Base-by-base conservation (phyloP, 225 moss, liverwort and hornwort genomes). In the Straminergon stramineum region DNA sequence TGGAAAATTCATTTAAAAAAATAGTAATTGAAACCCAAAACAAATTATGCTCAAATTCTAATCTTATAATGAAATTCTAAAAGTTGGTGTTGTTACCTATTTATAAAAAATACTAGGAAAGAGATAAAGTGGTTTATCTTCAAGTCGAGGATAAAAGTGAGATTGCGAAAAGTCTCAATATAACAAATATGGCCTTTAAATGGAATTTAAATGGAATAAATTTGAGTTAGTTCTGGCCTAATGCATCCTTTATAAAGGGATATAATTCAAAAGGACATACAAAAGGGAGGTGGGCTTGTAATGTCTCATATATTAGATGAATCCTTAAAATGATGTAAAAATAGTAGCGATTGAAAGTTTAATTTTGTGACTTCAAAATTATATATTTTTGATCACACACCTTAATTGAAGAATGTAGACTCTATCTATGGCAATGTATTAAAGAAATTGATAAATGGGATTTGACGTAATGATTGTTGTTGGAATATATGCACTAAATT, bases 391-490 rank as follows among this genome's bases (percentile, higher is more conserved):
- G 2, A 11, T 39, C 5, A 5, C 4, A 17, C 43, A 10, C 4
- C 1, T 39, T 39, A 39, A 0, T n/a, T 6, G 24, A 1, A 2
- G 8, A 2, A 39, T 70, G 39, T 39, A 1, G 14, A 14, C 6
- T 17, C 17, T 28, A 17, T 17, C 45, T 28, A 17, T 0, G 0
- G 10, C 17, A 51, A 31, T 76, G 1, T 11, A 21, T 32, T 28
- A 43, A 73, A 28, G 5, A 73, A 3, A 32, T 51, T 19, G 4
- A 75, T 18, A 74, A 28, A 17, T 28, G 27, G 15, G 1, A 16
- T 43, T 2, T 16, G 28, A 30, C 8, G 0, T 45, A 30, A 73
- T 17, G 17, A 74, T 74, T 73, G 16, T 17, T 1, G 1, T 28
- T 10, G 1, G 2, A 73, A 73, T 74, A 28, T 45, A 17, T 28